phyloP scores from a whole-genome alignment of 2,329 filamentous ascomycete genomes.

The Zelopaecilomyces penicillatus region DNA sequence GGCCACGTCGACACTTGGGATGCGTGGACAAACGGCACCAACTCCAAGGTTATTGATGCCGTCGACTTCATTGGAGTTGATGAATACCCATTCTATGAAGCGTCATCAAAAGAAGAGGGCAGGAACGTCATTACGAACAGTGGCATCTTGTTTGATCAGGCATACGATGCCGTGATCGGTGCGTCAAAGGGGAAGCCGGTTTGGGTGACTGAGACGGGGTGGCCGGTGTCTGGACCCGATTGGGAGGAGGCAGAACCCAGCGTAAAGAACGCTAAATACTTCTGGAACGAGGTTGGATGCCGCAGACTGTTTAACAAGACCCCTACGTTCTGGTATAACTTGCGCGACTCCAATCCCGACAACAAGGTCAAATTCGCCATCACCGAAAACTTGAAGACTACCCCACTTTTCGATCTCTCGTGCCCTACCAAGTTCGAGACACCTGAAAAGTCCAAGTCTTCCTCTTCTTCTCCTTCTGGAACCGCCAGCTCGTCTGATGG shows the following conservation, averaged over 20 bases:
- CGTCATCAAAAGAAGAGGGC: too few species aligned
- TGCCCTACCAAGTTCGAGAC: slow-evolving; percentile 39
- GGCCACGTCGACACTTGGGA: slow-evolving; percentile 65
- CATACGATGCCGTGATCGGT: slow-evolving; percentile 34
- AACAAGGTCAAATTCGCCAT: slow-evolving; percentile 52
- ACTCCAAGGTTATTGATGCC: slow-evolving; percentile 51
- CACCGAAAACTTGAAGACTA: slow-evolving; percentile 43
- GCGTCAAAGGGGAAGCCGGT: slow-evolving; percentile 45
- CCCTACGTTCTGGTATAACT: slow-evolving; percentile 54
- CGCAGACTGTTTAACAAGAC: slow-evolving; percentile 45
- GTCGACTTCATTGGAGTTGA: slow-evolving; percentile 58
- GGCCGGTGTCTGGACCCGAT: slow-evolving; percentile 47
- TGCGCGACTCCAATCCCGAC: slow-evolving; percentile 52
- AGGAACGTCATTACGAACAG: too few species aligned
- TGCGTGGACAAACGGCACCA: slow-evolving; percentile 50
- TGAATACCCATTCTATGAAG: slow-evolving; percentile 61
- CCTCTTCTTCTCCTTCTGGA: slow-evolving; percentile 1
- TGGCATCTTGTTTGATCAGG: too few species aligned
- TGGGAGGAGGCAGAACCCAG: slow-evolving; percentile 48
- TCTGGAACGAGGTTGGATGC: slow-evolving; percentile 57
- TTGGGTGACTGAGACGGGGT: slow-evolving; percentile 59
- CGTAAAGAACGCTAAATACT: slow-evolving; percentile 51
- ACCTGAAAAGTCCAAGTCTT: slow-evolving; percentile 12
- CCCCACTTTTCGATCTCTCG: slow-evolving; percentile 43
- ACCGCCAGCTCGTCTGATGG: slow-evolving; percentile 2